Conservation (phyloP, 2,329 filamentous ascomycete species). For the Hawksworthiomyces lignivorus region DNA sequence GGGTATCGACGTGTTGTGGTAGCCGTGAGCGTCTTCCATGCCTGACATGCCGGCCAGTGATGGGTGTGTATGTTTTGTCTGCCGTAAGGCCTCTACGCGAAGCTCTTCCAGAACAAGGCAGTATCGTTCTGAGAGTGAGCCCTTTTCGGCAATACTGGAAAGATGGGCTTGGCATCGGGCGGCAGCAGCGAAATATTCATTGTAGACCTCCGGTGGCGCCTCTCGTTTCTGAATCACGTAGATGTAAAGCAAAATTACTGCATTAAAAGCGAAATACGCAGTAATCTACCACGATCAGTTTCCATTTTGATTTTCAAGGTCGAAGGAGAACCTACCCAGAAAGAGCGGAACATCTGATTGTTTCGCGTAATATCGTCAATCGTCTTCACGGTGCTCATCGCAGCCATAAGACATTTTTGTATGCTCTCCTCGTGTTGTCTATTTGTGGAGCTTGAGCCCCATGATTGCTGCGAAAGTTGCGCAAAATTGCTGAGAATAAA, state of each 20-base stretch:
- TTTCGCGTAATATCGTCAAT: slow-evolving; percentile 30
- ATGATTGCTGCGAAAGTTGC: slow-evolving; percentile 13
- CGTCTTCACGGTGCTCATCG: slow-evolving; percentile 29
- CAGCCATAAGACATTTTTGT: slow-evolving; percentile 28
- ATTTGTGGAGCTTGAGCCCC: neutral
- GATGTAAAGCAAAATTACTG: slow-evolving; percentile 36
- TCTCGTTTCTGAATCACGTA: slow-evolving; percentile 32
- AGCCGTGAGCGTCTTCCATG: neutral
- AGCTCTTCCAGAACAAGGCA: slow-evolving; percentile 10
- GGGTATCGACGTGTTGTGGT: no score
- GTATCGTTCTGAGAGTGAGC: slow-evolving; percentile 33
- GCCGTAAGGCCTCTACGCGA: slow-evolving; percentile 6
- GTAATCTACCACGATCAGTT: slow-evolving; percentile 23
- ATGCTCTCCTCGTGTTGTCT: slow-evolving; percentile 6
- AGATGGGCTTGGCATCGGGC: slow-evolving; percentile 33
- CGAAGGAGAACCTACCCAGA: slow-evolving; percentile 25
- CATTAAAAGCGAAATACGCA: slow-evolving; percentile 37
- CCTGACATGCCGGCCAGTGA: neutral
- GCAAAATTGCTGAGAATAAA: slow-evolving; percentile 29
- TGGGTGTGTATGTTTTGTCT: neutral
- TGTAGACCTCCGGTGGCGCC: slow-evolving; percentile 20
- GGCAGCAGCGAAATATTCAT: slow-evolving; percentile 27
- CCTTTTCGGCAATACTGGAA: slow-evolving; percentile 26
- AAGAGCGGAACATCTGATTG: slow-evolving; percentile 30
- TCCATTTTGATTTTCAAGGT: neutral